Base-by-base conservation (phyloP, 768 basidiomycete species). In the Psilocybe cyanescens region DNA sequence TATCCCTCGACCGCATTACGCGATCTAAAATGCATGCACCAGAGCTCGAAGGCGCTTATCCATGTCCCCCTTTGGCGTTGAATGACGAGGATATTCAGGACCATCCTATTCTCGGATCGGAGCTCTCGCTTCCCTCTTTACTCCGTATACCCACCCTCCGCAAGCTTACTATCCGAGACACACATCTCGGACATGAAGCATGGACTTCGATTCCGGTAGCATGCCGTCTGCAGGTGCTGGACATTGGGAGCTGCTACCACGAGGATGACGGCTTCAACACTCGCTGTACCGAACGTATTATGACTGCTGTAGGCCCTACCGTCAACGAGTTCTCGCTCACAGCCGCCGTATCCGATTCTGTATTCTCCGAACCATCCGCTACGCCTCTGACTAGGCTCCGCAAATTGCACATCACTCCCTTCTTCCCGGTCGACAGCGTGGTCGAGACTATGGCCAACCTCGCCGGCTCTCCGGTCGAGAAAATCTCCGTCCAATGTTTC, bases 1-100 rank as follows among this genome's bases (percentile, higher is more conserved):
- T 92, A 53, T 76, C 81, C 4, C 76, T 92, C 9, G 83, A 87
- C 55, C 84, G 83, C 67, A 82, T 92, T 67, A 83, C 86, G 14
- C 87, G 90, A 57, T 91, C 89, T 1, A 77, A 78, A 31, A 56
- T 89, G n/a, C 88, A 91, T 68, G 85, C 88, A 24, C 81, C 81
- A 35, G 85, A 87, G 58, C 80, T 86, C 50, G 73, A 79, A 61
- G 82, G 83, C 8, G 76, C 75, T 1, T 83, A 82, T 67, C 86
- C 83, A 0, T 81, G 78, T 59, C 79, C 89, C 31, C 90, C 89
- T 30, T 69, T 90, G 37, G 86, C 89, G 44, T 70, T 76, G 53
- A 85, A 85, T 53, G 90, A 92, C 71, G 76, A 78, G 57, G 78
- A 88, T 66, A 80, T 90, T 69, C 84, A 86, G 33, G 74, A 77